Evolutionary conservation across 306 rosid species (phyloP).

Genomic region (Quillaja saponaria): DNA sequence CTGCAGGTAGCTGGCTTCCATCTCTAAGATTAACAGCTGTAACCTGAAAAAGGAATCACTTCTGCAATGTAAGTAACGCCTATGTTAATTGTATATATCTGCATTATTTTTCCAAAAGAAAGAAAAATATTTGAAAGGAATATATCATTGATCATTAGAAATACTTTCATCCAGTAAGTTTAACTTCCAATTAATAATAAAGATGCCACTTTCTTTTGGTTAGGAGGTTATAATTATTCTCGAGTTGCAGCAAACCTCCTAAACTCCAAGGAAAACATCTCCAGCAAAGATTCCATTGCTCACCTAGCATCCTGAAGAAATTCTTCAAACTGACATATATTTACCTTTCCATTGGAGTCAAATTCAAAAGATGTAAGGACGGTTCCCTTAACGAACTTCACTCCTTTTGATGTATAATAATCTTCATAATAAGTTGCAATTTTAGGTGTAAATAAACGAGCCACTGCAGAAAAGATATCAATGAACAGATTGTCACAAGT

Average conservation of each 20-base stretch:
- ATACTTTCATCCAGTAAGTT: not conserved
- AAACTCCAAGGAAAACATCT: slow-evolving; percentile 10
- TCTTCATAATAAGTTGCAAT: slow-evolving; percentile 88
- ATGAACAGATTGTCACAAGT: slow-evolving; percentile 16
- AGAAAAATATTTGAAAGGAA: not conserved
- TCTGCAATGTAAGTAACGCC: not conserved
- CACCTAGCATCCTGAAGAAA: slow-evolving; percentile 10
- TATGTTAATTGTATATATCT: slow-evolving; percentile 6
- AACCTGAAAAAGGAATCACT: slow-evolving; percentile 52
- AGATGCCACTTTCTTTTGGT: slow-evolving; percentile 4
- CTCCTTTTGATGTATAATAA: slow-evolving; percentile 80
- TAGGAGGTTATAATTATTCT: slow-evolving; percentile 3
- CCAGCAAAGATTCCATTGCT: not conserved
- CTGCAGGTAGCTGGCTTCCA: slow-evolving; percentile 63
- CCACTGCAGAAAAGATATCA: slow-evolving; percentile 61
- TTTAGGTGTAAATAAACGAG: slow-evolving; percentile 89
- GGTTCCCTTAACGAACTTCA: slow-evolving; percentile 85
- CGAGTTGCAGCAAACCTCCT: not conserved
- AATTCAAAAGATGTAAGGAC: slow-evolving; percentile 82
- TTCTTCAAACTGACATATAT: slow-evolving; percentile 1
- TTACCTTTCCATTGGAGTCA: slow-evolving; percentile 75
- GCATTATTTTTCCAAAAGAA: slow-evolving; percentile 13
- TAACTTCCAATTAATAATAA: slow-evolving; percentile 8
- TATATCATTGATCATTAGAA: not conserved
- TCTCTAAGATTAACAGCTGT: slow-evolving; percentile 83